phyloP scores from a whole-genome alignment of 257 asterid genomes.

The Cinchona pubescens region DNA sequence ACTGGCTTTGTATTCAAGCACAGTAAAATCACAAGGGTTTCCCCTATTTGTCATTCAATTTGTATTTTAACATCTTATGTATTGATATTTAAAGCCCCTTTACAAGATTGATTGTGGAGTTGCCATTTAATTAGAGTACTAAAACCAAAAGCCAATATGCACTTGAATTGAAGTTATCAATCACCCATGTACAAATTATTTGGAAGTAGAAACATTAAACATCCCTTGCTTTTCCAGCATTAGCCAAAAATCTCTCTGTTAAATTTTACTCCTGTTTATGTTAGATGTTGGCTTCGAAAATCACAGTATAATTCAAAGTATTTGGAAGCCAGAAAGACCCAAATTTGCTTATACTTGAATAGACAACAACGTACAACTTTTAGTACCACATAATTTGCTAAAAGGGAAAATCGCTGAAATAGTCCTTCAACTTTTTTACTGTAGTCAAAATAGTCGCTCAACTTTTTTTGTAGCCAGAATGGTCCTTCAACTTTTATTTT shows the following conservation, averaged over 20 bases:
- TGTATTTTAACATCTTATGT: slow-evolving; percentile 19
- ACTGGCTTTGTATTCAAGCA: slow-evolving; percentile 48
- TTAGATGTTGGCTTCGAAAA: too few relatives aligned
- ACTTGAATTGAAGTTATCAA: background rate
- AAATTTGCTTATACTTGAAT: too few relatives aligned
- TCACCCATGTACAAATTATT: background rate
- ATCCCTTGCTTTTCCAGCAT: background rate
- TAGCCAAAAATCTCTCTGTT: background rate
- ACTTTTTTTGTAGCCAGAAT: too few relatives aligned
- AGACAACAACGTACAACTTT: too few relatives aligned
- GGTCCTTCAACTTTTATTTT: too few relatives aligned
- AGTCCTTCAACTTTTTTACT: too few relatives aligned
- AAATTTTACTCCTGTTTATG: background rate
- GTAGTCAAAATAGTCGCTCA: too few relatives aligned
- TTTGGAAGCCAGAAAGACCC: too few relatives aligned
- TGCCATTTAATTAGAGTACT: background rate
- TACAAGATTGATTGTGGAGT: slow-evolving; percentile 2
- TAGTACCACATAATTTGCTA: too few relatives aligned
- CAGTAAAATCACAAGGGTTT: slow-evolving; percentile 19
- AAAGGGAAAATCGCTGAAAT: too few relatives aligned
- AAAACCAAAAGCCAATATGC: background rate
- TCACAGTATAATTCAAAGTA: too few relatives aligned
- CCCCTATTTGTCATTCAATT: slow-evolving; percentile 18
- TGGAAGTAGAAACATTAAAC: background rate
- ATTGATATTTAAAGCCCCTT: background rate